Evolutionary conservation across 2,329 filamentous ascomycete species (phyloP), one percentile per base, ranked within the genome.

Genomic region (Fusarium hainanense): DNA sequence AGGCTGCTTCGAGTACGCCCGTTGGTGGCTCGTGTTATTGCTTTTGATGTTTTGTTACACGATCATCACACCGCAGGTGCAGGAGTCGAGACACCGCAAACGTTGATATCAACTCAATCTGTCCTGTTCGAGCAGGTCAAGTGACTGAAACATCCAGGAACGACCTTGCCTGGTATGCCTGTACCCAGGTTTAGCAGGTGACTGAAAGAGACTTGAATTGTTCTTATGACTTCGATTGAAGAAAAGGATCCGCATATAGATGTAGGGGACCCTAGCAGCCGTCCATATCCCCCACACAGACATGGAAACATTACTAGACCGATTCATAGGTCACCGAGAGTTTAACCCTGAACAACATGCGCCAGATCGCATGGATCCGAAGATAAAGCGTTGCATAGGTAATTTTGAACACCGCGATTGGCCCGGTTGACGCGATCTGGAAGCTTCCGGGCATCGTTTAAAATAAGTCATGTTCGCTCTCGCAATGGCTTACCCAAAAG

Each of bases 341-440:
- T 57, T 42, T 61, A 32, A 16, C 30, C 27, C 63, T 56, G 47
- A 42, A 60, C 60, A 56, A 37, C 51, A 46, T 46, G 41, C 48
- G 44, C 58, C 59, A 44, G 48, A 50, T 62, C 28, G 50, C 54
- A 44, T 54, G 46, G 54, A 60, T 63, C 66, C 57, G 48, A 66
- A 61, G 56, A 52, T 44, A 55, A 54, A 58, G 50, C 68, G 58
- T 63, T 56, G 43, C 52, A 57, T 60, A 63, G 56, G n/a, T 52
- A 20, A 37, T n/a, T 28, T 64, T 23, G 51, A 57, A 54, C 34
- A 52, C 42, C 51, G 69, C 63, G 55, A 74, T 74, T 74, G 72
- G 72, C 49, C 58, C 72, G 72, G 72, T 58, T 74, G 66, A 27
- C 58, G 41, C 61, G 58, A 68, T 60, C 58, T 30, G 62, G 56